Evolutionary conservation across 345 rosid species (phyloP).

Genomic region (Gossypium turneri): DNA sequence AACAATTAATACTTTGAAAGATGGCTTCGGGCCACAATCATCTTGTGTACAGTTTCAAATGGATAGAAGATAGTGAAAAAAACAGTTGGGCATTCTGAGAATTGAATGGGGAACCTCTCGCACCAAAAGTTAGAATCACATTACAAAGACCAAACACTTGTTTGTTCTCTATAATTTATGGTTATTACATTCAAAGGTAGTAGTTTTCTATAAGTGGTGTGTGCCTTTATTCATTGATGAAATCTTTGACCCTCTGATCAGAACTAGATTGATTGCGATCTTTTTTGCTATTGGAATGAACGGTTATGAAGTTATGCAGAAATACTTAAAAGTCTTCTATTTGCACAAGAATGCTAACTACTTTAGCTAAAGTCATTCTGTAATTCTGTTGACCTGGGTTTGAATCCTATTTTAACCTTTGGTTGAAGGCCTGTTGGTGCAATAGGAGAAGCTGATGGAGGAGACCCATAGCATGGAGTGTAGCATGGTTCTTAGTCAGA

Average conservation of each 20-base stretch:
- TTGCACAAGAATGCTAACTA: neutral
- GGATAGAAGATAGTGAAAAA: neutral
- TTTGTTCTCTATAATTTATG: neutral
- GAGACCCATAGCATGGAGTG: neutral
- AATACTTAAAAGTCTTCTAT: neutral
- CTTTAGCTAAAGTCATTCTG: neutral
- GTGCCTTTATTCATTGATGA: neutral
- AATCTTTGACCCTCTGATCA: neutral
- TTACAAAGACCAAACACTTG: neutral
- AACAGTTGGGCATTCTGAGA: constrained; percentile 51
- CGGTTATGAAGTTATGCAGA: neutral
- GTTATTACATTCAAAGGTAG: neutral
- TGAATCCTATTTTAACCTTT: neutral
- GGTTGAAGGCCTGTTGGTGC: neutral
- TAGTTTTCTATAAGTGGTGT: neutral
- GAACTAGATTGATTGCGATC: constrained; percentile 8
- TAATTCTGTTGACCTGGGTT: neutral
- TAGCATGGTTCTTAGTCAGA: neutral
- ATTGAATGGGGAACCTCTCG: constrained; percentile 87
- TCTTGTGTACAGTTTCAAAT: neutral
- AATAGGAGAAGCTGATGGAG: neutral
- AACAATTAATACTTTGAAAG: neutral
- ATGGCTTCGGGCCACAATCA: neutral
- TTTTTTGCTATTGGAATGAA: neutral
- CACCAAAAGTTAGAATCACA: constrained; percentile 70